A percentile compares a stretch with the other conserved stretches of the same genome.
phyloP scores from a whole-genome alignment of 1,284 basidiomycete species.

The Ustilago sp. region DNA sequence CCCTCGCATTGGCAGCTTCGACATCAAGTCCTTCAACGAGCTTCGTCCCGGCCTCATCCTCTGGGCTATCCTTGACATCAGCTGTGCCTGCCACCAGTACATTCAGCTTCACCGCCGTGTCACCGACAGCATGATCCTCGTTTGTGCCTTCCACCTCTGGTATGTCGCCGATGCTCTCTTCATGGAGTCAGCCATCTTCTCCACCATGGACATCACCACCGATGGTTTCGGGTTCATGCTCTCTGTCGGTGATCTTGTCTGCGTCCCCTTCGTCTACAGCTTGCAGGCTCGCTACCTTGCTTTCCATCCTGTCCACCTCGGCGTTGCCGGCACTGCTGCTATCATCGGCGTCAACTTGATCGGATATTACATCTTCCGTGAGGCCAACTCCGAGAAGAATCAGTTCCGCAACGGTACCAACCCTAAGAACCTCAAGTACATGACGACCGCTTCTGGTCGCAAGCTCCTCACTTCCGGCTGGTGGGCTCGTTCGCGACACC shows the following conservation, averaged over 20 bases:
- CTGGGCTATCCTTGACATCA: conserved; percentile 91
- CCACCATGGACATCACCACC: conserved; percentile 97
- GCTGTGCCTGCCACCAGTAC: conserved; percentile 91
- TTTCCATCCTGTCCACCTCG: conserved; percentile 85
- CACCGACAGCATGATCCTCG: conserved; percentile 92
- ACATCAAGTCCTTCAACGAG: conserved; percentile 92
- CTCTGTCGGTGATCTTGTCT: conserved; percentile 88
- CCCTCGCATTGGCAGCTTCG: conserved; percentile 84
- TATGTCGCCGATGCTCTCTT: conserved; percentile 81
- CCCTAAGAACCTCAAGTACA: conserved; percentile 87
- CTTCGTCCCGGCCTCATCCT: conserved; percentile 90
- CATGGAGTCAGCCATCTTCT: conserved; percentile 78
- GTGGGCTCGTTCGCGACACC: conserved; percentile 96
- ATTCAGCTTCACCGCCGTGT: conserved; percentile 78
- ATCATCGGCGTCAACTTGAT: conserved; percentile 79
- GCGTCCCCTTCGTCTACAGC: conserved; percentile 95
- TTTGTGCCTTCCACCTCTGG: conserved; percentile 85
- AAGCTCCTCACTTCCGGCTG: conserved; percentile 94
- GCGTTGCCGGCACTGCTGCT: conserved; percentile 75
- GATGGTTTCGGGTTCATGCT: conserved; percentile 99
- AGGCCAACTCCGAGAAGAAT: conserved; percentile 92
- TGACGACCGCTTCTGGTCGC: conserved; percentile 86
- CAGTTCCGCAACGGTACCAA: conserved; percentile 93
- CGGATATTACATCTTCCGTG: conserved; percentile 93
- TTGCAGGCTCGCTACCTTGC: conserved; percentile 94